Base-by-base conservation (phyloP, 345 rosid genomes). In the Garcia nutans region DNA sequence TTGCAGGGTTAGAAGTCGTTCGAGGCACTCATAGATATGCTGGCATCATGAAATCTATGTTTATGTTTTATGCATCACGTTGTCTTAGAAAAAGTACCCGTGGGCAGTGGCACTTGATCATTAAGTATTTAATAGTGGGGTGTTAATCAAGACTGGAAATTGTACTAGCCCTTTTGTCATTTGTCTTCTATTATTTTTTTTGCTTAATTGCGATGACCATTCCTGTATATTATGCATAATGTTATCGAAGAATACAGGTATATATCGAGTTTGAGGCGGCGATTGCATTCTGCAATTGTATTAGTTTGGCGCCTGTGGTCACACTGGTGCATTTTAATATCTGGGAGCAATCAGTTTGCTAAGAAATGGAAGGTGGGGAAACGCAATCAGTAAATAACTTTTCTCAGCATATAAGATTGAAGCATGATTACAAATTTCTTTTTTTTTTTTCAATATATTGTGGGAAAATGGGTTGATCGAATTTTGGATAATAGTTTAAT, bases 1-100 rank as follows among this genome's bases (percentile, higher is more conserved):
- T 72, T 69, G 78, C 88, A 92, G 98, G 88, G 86, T 84, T 70
- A 86, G 91, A 78, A 89, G 93, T 86, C 81, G 87, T 28, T 84
- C 95, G 55, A 94, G 88, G 85, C 83, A 89, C 77, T 91, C 86
- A 78, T 70, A n/a, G 66, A 65, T 73, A 23, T n/a, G 17, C 37
- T 59, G 24, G 44, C 26, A 31, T 49, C 24, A 2, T 2, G 23
- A 60, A 47, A 22, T n/a, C 50, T 20, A 15, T 76, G 24, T 45
- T 22, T 11, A 62, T 62, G 67, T 47, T 15, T 22, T 8, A n/a
- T 1, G 26, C 64, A 15, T 47, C 16, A 57, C 58, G 19, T 22
- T 75, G 10, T 45, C 65, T 42, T 24, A 31, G 3, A 33, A 44
- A 1, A 16, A 58, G 45, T 50, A 50, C 28, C 24, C 17, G 24